Percentiles rank a stretch among this genome's conserved stretches.
These are phyloP conservation scores for Hibiscus syriacus DNA, from an alignment of 345 rosid genomes.

Conservation along the genomic window DNA sequence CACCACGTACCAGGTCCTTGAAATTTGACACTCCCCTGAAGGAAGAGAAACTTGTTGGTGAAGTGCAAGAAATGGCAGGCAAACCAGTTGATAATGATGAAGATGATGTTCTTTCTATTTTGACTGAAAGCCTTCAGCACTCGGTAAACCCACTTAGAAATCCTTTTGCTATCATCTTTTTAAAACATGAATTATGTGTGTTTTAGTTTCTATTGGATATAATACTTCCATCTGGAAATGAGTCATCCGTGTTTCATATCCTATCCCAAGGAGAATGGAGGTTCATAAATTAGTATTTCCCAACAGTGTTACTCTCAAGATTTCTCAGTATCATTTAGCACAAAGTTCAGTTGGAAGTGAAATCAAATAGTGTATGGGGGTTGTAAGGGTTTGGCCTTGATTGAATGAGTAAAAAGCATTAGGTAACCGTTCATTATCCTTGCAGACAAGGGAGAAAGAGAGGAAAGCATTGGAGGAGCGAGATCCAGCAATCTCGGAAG, in stretches of 20 bases:
- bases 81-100: conserved; percentile 15
- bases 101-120: conserved; percentile 42
- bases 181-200: not conserved
- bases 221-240: not conserved
- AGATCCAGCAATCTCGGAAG: conserved; percentile 78
- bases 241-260: not conserved
- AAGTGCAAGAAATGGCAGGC: conserved; percentile 16
- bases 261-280: not conserved
- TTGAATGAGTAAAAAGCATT: not conserved
- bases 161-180: not conserved
- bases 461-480: conserved; percentile 49
- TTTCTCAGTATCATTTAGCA: not conserved
- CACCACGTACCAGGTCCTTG: conserved; percentile 49
- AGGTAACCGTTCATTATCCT: conserved; percentile 5
- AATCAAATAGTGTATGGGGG: not conserved
- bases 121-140: conserved; percentile 46
- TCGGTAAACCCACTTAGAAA: conserved; percentile 39
- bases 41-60: conserved; percentile 20
- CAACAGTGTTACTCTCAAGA: not conserved
- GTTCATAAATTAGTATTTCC: not conserved
- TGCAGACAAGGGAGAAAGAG: conserved; percentile 76
- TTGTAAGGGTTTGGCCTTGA: not conserved
- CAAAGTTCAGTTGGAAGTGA: not conserved
- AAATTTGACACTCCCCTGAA: conserved; percentile 46
- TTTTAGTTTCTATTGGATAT: not conserved